Evolutionary conservation across 73 alveolate genomes (phyloP).

Genomic region (Tetrahymena elliotti): DNA sequence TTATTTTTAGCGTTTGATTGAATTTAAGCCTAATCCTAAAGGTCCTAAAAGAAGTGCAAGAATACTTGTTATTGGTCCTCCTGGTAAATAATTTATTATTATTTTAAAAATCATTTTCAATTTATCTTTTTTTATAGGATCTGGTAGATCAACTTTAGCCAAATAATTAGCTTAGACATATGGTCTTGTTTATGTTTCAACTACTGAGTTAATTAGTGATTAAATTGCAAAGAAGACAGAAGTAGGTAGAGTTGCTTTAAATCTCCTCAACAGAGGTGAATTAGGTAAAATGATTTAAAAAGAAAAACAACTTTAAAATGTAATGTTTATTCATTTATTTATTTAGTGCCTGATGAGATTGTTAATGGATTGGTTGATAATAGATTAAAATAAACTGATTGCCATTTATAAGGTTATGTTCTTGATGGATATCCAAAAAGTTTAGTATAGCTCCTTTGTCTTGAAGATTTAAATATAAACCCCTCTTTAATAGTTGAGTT

Average conservation of each 20-base stretch:
- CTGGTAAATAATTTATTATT: conserved; percentile 38
- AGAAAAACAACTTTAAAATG: too few relatives aligned
- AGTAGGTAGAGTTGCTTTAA: conserved; percentile 57
- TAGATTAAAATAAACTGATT: conserved; percentile 69
- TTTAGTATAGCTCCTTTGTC: conserved; percentile 59
- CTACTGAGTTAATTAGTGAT: conserved; percentile 61
- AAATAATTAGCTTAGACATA: conserved; percentile 56
- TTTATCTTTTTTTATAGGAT: conserved; percentile 3
- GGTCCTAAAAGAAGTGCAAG: conserved; percentile 92
- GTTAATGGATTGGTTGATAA: conserved; percentile 66
- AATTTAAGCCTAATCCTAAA: conserved; percentile 53
- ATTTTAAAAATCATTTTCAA: background rate
- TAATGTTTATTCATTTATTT: too few relatives aligned
- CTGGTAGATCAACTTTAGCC: conserved; percentile 84
- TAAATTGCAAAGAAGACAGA: conserved; percentile 67
- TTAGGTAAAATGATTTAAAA: background rate
- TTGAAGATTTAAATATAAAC: conserved; percentile 54
- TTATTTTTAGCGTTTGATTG: conserved; percentile 48
- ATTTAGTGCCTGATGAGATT: conserved; percentile 77
- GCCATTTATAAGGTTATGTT: conserved; percentile 87
- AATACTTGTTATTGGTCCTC: conserved; percentile 90
- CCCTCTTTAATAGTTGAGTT: conserved; percentile 70
- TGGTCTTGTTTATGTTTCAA: conserved; percentile 73
- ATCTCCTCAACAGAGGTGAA: conserved; percentile 59
- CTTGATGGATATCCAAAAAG: conserved; percentile 90